A percentile compares a stretch with the other conserved stretches of the same genome.
These are phyloP conservation scores for Yarrowia sp. DNA, from an alignment of 805 yeast genomes.

Conservation along the genomic window DNA sequence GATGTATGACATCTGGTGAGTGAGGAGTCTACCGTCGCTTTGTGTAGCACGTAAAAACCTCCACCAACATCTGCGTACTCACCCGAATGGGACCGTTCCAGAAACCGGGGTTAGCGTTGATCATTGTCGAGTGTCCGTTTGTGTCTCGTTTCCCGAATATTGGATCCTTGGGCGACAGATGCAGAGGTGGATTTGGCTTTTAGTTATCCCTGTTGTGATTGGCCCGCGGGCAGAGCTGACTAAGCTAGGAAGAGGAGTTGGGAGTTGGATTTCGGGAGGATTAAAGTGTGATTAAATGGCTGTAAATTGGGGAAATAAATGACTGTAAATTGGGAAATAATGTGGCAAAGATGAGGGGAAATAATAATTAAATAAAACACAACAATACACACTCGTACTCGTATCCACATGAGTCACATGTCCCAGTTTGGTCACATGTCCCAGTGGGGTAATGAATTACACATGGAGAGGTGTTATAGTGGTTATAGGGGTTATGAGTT, in stretches of 20 bases:
- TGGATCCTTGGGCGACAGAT: neutral
- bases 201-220: slow-evolving; percentile 15
- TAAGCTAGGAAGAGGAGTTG: neutral
- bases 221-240: neutral
- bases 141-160: neutral
- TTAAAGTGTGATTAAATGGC: neutral
- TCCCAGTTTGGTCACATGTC: too few relatives aligned
- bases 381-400: too few relatives aligned
- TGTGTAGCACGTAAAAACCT: too few relatives aligned
- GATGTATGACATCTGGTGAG: too few relatives aligned
- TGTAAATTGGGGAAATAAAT: neutral
- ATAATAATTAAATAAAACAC: too few relatives aligned
- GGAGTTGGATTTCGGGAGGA: neutral
- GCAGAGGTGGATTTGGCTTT: slow-evolving; percentile 10
- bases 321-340: too few relatives aligned
- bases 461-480: too few relatives aligned
- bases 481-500: too few relatives aligned
- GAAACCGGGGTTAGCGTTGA: slow-evolving; percentile 33
- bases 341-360: too few relatives aligned
- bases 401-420: too few relatives aligned
- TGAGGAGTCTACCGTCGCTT: too few relatives aligned
- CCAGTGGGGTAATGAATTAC: too few relatives aligned
- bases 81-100: slow-evolving; percentile 38
- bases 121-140: slow-evolving; percentile 16
- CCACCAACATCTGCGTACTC: slow-evolving; percentile 23